Percentiles rank a stretch among this genome's conserved stretches.
phyloP scores from a whole-genome alignment of 371 early-diverging fungal species.

The Mucor plumbeus region DNA sequence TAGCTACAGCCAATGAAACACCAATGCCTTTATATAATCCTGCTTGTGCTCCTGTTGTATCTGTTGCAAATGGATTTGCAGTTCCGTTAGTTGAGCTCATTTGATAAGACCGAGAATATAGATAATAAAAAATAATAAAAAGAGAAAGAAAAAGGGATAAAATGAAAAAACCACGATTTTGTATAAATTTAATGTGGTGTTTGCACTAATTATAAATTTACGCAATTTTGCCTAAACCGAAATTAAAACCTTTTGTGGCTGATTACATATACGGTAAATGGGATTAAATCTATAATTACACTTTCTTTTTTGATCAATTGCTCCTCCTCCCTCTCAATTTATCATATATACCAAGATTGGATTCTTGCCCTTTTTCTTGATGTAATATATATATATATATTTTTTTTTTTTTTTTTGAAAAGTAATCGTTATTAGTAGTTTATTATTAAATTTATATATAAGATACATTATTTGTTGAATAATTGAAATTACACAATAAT shows the following conservation, averaged over 20 bases:
- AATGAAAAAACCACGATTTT: too few species aligned
- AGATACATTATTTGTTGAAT: too few species aligned
- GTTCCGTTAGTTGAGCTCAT: constrained; percentile 33
- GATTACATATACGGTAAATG: background rate
- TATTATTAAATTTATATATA: too few species aligned
- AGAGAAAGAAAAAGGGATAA: background rate
- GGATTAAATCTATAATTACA: background rate
- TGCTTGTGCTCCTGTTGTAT: constrained; percentile 38
- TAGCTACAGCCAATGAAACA: constrained; percentile 79
- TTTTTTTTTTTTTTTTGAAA: too few species aligned
- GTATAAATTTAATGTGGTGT: constrained; percentile 1
- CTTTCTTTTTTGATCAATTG: too few species aligned
- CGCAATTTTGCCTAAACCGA: background rate
- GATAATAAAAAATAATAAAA: background rate
- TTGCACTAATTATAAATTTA: background rate
- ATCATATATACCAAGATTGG: background rate
- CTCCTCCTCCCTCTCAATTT: background rate
- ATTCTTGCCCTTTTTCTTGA: too few species aligned
- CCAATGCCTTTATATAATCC: constrained; percentile 83
- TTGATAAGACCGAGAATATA: background rate
- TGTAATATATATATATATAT: too few species aligned
- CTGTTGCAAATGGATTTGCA: constrained; percentile 37
- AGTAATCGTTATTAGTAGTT: too few species aligned
- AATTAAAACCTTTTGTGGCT: constrained; percentile 8
- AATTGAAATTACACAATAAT: background rate